Evolutionary conservation across 2,329 filamentous ascomycete genomes (phyloP), one percentile per base, ranked within the genome.

Genomic region (Monilinia fructigena): DNA sequence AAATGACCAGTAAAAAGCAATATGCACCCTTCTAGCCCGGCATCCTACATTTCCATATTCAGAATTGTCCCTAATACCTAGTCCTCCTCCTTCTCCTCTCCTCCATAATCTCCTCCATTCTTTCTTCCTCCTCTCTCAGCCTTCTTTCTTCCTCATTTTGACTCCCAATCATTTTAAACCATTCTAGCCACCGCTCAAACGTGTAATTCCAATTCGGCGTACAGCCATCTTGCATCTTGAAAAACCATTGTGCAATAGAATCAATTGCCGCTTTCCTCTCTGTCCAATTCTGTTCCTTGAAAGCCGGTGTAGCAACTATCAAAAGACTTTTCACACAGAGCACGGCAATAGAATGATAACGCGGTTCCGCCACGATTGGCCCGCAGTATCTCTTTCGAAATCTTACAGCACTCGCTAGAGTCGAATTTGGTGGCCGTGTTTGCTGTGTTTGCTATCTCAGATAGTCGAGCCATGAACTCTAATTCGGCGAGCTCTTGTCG

Each of bases 341-440:
- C 23, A 4, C 58, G 58, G 18, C 45, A 60, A 50, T 60, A 60
- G 31, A 60, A 60, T 1, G 58, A 60, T 6, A 60, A 38, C 10
- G 58, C 6, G 11, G 58, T 50, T 1, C 28, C 4, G 2, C 45
- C 58, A n/a, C 4, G n/a, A 26, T 38, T 26, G 4, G 2, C 7
- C 4, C 1, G 8, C 0, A 60, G 5, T 18, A n/a, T 35, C 1
- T 14, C n/a, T 48, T 18, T 3, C 3, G 45, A 28, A 8, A 50
- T 12, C 18, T 23, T 14, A 26, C 7, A 20, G 23, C 58, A 60
- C 26, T 23, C 8, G 23, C 0, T 14, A 1, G 10, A 14, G 12
- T 60, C 3, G 8, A 16, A 23, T 18, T 50, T 48, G 4, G 3
- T 2, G 2, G 58, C 58, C 3, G 28, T 31, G 16, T 1, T 26